phyloP scores from a whole-genome alignment of 1,139 yeast genomes.

The Maudiozyma humilis region DNA sequence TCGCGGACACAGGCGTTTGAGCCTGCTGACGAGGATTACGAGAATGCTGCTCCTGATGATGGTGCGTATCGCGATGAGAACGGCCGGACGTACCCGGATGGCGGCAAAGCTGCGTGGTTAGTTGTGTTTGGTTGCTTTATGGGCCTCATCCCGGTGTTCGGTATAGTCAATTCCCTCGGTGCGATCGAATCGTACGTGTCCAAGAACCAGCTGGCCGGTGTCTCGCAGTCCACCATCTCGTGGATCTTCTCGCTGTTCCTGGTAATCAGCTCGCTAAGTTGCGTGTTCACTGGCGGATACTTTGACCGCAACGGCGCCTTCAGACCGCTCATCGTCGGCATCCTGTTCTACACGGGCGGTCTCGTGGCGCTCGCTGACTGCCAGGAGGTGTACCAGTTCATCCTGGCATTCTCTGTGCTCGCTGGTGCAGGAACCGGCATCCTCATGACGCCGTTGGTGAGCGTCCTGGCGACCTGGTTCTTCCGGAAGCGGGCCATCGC shows the following conservation, averaged over 20 bases:
- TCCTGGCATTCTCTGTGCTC: conserved; percentile 44
- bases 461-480: conserved; percentile 56
- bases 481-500: conserved; percentile 45
- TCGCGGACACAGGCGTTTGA: neutral
- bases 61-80: conserved; percentile 10
- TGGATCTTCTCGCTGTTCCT: conserved; percentile 66
- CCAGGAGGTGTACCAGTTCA: conserved; percentile 44
- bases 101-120: conserved; percentile 35
- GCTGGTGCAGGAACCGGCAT: conserved; percentile 52
- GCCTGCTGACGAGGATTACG: neutral
- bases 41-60: neutral
- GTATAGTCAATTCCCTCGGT: conserved; percentile 59
- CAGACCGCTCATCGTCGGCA: conserved; percentile 39
- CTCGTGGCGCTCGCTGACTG: conserved; percentile 46
- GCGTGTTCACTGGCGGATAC: conserved; percentile 49
- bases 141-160: conserved; percentile 57
- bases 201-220: conserved; percentile 43
- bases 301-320: conserved; percentile 46
- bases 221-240: conserved; percentile 46
- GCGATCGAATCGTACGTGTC: conserved; percentile 62
- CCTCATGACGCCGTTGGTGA: conserved; percentile 48
- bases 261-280: conserved; percentile 50
- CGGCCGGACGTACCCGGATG: conserved; percentile 27
- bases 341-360: conserved; percentile 40
- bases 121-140: conserved; percentile 58